Percentiles rank a stretch among this genome's conserved stretches.
These are phyloP conservation scores for Gautieria morchelliformis DNA, from an alignment of 768 basidiomycete species.

Conservation along the genomic window DNA sequence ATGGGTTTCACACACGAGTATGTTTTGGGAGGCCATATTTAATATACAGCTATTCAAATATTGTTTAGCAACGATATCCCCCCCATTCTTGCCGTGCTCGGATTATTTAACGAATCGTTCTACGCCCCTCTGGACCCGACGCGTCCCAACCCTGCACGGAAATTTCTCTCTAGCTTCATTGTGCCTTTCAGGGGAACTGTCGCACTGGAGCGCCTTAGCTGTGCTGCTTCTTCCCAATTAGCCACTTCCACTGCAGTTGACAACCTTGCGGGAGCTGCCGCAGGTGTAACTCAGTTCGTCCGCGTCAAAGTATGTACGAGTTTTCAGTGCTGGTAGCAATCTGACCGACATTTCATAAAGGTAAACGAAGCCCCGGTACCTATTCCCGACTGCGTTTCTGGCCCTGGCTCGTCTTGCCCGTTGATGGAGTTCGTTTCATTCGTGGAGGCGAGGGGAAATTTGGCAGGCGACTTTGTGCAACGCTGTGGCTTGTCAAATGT, in stretches of 20 bases:
- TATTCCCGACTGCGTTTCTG: conserved; percentile 30
- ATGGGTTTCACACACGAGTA: conserved; percentile 33
- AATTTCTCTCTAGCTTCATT: conserved; percentile 31
- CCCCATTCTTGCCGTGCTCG: conserved; percentile 32
- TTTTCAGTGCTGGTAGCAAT: background rate
- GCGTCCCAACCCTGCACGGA: conserved; percentile 20
- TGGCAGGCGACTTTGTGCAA: conserved; percentile 29
- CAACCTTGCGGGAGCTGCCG: conserved; percentile 10
- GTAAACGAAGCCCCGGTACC: conserved; percentile 32
- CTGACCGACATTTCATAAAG: conserved; percentile 10
- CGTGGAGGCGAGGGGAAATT: conserved; percentile 19
- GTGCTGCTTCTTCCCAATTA: conserved; percentile 15
- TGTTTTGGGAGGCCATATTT: background rate
- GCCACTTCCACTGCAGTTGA: conserved; percentile 13
- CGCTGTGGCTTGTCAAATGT: conserved; percentile 25
- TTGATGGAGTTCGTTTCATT: conserved; percentile 24
- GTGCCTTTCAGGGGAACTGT: conserved; percentile 33
- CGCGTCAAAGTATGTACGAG: conserved; percentile 23
- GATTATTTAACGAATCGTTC: conserved; percentile 32
- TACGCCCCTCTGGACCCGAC: conserved; percentile 27
- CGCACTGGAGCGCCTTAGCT: conserved; percentile 32
- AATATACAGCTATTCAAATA: too few species aligned
- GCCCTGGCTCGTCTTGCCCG: conserved; percentile 31
- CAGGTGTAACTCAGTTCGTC: conserved; percentile 19
- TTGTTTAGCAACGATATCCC: conserved; percentile 29